A percentile compares a stretch with the other conserved stretches of the same genome.
phyloP scores from a whole-genome alignment of 2,329 filamentous ascomycete genomes.

The Ophiostoma novo-ulmi region DNA sequence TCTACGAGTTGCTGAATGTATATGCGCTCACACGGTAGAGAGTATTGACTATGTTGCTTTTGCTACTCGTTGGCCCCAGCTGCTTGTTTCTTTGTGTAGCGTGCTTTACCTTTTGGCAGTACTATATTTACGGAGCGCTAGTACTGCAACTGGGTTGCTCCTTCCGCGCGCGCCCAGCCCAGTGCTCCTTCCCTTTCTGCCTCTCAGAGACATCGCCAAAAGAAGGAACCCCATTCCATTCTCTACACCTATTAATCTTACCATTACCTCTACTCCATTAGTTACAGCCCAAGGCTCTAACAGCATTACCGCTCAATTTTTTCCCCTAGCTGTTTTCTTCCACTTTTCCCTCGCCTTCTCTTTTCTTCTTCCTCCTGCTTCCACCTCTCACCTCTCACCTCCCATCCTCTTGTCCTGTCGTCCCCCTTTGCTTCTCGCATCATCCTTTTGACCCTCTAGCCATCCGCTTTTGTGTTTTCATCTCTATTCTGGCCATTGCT shows the following conservation, averaged over 20 bases:
- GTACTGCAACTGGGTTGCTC: slow-evolving; percentile 17
- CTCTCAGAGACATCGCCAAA: slow-evolving; percentile 23
- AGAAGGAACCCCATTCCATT: slow-evolving; percentile 14
- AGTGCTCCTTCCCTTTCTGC: slow-evolving; percentile 13
- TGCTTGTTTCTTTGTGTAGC: slow-evolving; percentile 9
- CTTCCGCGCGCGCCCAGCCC: slow-evolving; percentile 19
- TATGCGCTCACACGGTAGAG: slow-evolving; percentile 1
- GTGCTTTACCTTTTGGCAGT: neutral
- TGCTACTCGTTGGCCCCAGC: neutral
- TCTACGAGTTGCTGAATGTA: neutral
- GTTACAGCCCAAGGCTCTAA: neutral
- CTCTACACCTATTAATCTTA: neutral
- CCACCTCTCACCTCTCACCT: neutral
- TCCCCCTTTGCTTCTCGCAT: neutral
- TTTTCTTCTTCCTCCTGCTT: slow-evolving; percentile 15
- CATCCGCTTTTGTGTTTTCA: slow-evolving; percentile 1
- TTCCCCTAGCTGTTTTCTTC: slow-evolving; percentile 12
- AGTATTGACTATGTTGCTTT: neutral
- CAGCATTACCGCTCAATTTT: slow-evolving; percentile 15
- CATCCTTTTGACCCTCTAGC: neutral
- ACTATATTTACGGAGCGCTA: slow-evolving; percentile 12
- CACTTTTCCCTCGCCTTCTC: slow-evolving; percentile 20
- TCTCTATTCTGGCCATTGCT: neutral
- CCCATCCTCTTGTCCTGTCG: neutral
- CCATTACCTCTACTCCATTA: neutral